A percentile compares a stretch with the other conserved stretches of the same genome.
Evolutionary conservation across 225 moss, liverwort and hornwort species (phyloP).

Genomic region (Anthoceros angustus): DNA sequence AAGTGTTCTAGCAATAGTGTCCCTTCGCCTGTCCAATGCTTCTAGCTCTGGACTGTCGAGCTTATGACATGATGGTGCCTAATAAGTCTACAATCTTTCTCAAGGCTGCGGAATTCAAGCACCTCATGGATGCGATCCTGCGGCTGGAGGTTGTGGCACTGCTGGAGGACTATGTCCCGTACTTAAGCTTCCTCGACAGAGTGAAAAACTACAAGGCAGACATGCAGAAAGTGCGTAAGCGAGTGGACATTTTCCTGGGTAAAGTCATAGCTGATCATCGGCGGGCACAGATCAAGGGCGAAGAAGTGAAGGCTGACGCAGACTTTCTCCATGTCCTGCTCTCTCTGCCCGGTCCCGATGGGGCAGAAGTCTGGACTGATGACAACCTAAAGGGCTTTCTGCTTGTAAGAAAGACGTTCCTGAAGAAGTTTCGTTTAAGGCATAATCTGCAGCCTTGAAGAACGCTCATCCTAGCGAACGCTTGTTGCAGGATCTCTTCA

Average conservation of each 20-base stretch:
- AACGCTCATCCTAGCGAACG: not conserved
- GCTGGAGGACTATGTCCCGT: not conserved
- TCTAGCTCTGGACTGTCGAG: not conserved
- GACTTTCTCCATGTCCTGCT: not conserved
- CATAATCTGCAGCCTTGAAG: not conserved
- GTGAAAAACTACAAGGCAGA: not conserved
- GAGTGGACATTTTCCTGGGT: not conserved
- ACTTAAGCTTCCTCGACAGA: not conserved
- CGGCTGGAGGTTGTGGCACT: not conserved
- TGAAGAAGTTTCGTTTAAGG: not conserved
- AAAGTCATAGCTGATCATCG: not conserved
- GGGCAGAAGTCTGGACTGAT: not conserved
- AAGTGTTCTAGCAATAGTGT: not conserved
- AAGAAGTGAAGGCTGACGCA: not conserved
- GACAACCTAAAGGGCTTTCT: not conserved
- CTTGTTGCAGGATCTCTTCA: not conserved
- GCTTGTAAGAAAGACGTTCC: not conserved
- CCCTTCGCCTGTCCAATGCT: not conserved
- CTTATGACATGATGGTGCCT: not conserved
- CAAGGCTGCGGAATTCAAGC: not conserved
- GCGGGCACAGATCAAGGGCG: not conserved
- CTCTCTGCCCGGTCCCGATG: not conserved
- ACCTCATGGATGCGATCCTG: not conserved
- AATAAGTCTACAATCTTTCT: not conserved
- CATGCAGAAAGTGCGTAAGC: not conserved